These are phyloP conservation scores for Phytophthora foliorum DNA, from an alignment of 352 stramenopile species.

Conservation along the genomic window DNA sequence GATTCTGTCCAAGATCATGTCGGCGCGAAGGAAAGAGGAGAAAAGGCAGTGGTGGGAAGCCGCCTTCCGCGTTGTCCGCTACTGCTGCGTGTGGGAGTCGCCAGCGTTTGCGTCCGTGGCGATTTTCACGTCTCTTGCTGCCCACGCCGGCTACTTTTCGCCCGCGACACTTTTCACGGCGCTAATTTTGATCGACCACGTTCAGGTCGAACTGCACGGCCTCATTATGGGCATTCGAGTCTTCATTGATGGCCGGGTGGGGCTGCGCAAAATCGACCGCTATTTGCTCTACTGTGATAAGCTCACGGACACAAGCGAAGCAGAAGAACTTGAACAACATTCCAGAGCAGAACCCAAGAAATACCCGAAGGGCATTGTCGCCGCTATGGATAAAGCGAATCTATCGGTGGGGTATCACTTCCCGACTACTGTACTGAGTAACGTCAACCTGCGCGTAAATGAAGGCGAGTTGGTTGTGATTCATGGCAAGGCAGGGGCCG, in stretches of 20 bases:
- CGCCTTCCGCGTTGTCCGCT: constrained; percentile 40
- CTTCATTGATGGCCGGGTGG: constrained; percentile 34
- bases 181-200: constrained; percentile 44
- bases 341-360: constrained; percentile 1
- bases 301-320: background rate
- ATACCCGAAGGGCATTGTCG: constrained; percentile 33
- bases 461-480: constrained; percentile 50
- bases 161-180: constrained; percentile 49
- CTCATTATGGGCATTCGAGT: constrained; percentile 47
- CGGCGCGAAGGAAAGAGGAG: constrained; percentile 42
- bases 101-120: constrained; percentile 44
- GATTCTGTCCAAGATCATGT: constrained; percentile 50
- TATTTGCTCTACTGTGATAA: constrained; percentile 39
- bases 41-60: constrained; percentile 33
- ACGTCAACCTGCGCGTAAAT: constrained; percentile 41
- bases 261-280: constrained; percentile 32
- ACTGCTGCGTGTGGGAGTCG: constrained; percentile 48
- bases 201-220: constrained; percentile 45
- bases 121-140: constrained; percentile 45
- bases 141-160: constrained; percentile 37
- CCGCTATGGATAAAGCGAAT: constrained; percentile 33
- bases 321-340: background rate
- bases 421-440: constrained; percentile 43
- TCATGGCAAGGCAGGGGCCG: constrained; percentile 45
- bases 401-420: constrained; percentile 24